Conservation (phyloP, 2,329 filamentous ascomycete species). For the Cylindrodendrum hubeiense region DNA sequence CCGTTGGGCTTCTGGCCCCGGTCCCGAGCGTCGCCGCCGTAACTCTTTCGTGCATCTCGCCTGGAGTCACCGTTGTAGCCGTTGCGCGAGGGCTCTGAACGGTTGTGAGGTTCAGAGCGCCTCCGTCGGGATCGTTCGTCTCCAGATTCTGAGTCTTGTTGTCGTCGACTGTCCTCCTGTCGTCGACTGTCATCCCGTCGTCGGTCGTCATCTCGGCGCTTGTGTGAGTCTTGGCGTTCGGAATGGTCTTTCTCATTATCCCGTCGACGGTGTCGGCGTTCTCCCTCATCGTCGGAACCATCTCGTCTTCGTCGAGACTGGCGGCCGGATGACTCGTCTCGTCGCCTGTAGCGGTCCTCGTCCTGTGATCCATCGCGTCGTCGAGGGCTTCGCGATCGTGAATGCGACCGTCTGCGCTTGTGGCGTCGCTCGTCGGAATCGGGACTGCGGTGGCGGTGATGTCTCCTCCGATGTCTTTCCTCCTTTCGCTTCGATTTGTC, state of each 20-base stretch:
- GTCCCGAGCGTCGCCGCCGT: slow-evolving; percentile 40
- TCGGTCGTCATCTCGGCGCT: slow-evolving; percentile 25
- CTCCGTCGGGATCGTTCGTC: slow-evolving; percentile 49
- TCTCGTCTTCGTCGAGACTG: slow-evolving; percentile 35
- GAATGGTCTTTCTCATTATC: slow-evolving; percentile 28
- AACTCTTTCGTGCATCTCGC: slow-evolving; percentile 23
- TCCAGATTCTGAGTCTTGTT: slow-evolving; percentile 39
- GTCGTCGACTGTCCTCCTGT: slow-evolving; percentile 49
- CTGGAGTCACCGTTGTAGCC: slow-evolving; percentile 20
- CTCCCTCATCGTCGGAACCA: slow-evolving; percentile 36
- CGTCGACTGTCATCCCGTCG: slow-evolving; percentile 42
- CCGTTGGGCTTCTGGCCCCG: slow-evolving; percentile 38
- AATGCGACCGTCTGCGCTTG: slow-evolving; percentile 59
- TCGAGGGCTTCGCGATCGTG: slow-evolving; percentile 59
- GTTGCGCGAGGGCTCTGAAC: slow-evolving; percentile 14
- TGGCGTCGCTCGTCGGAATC: slow-evolving; percentile 54
- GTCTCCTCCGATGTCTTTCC: slow-evolving; percentile 55
- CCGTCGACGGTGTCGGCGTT: slow-evolving; percentile 29
- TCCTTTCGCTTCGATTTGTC: slow-evolving; percentile 50
- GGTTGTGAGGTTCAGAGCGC: slow-evolving; percentile 24
- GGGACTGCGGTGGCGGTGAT: slow-evolving; percentile 58
- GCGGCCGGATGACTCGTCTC: slow-evolving; percentile 42
- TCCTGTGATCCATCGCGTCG: slow-evolving; percentile 48
- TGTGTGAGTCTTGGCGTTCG: slow-evolving; percentile 25
- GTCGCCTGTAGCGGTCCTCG: slow-evolving; percentile 41